Evolutionary conservation across 2,329 filamentous ascomycete species (phyloP), one percentile per base, ranked within the genome.

Genomic region (Niveomyces coronatus): DNA sequence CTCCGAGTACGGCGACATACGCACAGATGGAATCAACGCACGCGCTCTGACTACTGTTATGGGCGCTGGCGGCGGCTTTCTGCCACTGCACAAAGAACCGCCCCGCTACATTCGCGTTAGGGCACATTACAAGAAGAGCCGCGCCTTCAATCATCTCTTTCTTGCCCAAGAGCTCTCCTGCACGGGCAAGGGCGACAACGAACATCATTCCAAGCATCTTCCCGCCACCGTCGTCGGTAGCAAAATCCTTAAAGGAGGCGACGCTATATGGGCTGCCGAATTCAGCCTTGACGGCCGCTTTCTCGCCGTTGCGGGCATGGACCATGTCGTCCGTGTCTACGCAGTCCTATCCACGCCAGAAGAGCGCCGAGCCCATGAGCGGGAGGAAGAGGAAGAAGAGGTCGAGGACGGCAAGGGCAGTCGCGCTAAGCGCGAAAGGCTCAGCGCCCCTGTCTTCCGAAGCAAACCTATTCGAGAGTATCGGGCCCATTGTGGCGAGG

Each of bases 201-300:
- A 51, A 3, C 56, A 51, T 3, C 30, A 45, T 2, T 48, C 49
- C 3, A 48, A 51, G 14, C 55, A 58, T 13, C 51, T 49, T 5
- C 57, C 57, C 17, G 53, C 55, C 4, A 62, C 58, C 2, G 55
- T 57, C 11, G 56, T 62, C 10, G 62, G 61, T 31, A 64, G 59
- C 42, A 64, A 60, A 44, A 55, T 63, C 23, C 45, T 62, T 4
- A 58, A 61, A 29, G 64, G 63, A 7, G 68, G 67, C 26, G 74
- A 83, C 43, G 87, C 91, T 0, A 79, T 94, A 23, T 98, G 91
- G 91, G 81, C 89, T 0, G 76, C 85, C 45, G 85, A 91, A 51
- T 96, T 96, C 53, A 96, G 89, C 52, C 81, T 81, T 43, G 89
- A 96, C 62, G 91, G 91, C 5, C 84, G 72, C 51, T 94, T 88